Evolutionary conservation across 441 rosid genomes (phyloP), one percentile per base, ranked within the genome.

Genomic region (Aleurites moluccanus): DNA sequence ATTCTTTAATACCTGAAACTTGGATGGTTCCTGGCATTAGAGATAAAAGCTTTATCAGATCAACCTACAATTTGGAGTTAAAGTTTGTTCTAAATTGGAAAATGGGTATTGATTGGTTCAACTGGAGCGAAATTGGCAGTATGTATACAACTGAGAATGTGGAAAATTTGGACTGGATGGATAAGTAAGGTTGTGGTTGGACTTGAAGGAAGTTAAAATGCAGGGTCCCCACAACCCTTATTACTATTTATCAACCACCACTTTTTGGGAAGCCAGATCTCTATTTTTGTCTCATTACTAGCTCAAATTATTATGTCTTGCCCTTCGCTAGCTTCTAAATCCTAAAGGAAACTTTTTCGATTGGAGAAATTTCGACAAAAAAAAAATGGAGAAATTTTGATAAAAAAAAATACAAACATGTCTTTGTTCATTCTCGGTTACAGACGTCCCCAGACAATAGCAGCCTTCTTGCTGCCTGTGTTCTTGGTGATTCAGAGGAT

Each of bases 11-110:
- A 93, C 99, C 98, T 89, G 97, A 88, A 79, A 95, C 93, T 78
- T 88, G 89, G 81, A 93, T 91, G 80, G 87, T 86, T 81, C 99
- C 99, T 77, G 99, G 99, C 99, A 95, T 95, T 78, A 62, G 69
- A 73, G 73, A 64, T n/a, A 63, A 10, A 67, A 59, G 30, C 47
- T 25, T 49, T 74, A 14, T 61, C 25, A 27, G 23, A 74, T 57
- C 55, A 70, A 50, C 38, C 25, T 40, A 74, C 59, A 67, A 35
- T 49, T 11, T 28, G 21, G 23, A 23, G 67, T n/a, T 10, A 18
- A 61, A 75, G 13, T 44, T 45, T 27, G 64, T 74, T 66, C 57
- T 52, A 20, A 64, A 72, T 25, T 50, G 49, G 70, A 78, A 69
- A 40, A 67, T 68, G 56, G 18, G 40, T 28, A 67, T 27, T 71